Percentiles rank a stretch among this genome's conserved stretches.
Conservation (phyloP, 2,329 filamentous ascomycete genomes). For the Lasiodiplodia citricola region DNA sequence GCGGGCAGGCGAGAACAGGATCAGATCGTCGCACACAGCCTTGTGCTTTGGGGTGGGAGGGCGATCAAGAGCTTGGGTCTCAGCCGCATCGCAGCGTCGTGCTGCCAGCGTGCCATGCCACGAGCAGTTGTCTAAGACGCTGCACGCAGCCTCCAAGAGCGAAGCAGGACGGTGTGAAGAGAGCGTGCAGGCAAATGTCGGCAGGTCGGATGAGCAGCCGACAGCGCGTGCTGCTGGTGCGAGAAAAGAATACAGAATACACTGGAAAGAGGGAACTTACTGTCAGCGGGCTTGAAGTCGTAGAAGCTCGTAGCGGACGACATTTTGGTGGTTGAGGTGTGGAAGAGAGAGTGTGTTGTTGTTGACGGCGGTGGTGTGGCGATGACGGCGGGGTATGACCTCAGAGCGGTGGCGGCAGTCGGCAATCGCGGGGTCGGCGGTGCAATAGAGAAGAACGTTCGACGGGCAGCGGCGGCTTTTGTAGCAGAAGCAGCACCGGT, state of each 20-base stretch:
- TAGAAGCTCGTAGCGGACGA: slow-evolving; percentile 74
- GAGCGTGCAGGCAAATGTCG: not conserved
- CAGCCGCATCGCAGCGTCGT: not conserved
- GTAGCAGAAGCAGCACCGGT: slow-evolving; percentile 1
- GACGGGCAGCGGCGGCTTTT: not conserved
- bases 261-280: slow-evolving; percentile 55
- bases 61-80: not conserved
- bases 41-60: not conserved
- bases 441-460: not conserved
- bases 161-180: not conserved
- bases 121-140: slow-evolving; percentile 1
- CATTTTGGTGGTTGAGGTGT: slow-evolving; percentile 54
- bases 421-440: not conserved
- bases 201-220: not conserved
- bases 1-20: not conserved
- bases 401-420: not conserved
- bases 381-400: not conserved
- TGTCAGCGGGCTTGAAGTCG: slow-evolving; percentile 84
- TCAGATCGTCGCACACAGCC: not conserved
- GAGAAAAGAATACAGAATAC: not conserved
- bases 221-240: not conserved
- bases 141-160: not conserved
- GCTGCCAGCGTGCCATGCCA: not conserved
- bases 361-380: not conserved
- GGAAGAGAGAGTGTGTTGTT: not conserved